Evolutionary conservation across 257 asterid species (phyloP), one percentile per base, ranked within the genome.

Genomic region (Penstemon newberryi): DNA sequence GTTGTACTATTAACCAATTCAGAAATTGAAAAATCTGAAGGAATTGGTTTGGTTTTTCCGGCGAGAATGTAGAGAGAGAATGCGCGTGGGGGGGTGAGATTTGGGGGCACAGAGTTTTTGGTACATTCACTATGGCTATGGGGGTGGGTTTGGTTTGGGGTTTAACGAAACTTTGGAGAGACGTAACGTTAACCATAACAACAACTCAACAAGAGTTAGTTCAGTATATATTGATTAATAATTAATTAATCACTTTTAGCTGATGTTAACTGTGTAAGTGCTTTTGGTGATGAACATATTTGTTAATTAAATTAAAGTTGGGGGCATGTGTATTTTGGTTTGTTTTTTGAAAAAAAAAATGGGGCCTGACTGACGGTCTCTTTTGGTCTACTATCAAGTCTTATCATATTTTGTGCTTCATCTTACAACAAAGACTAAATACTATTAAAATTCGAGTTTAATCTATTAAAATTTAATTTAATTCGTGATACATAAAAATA

Each of bases 111-210:
- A 63, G 70, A 70, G 78, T 73, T 50, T 59, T 74, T 74, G 57
- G 85, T 76, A 69, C 75, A 71, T 54, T 70, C 65, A 63, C 44
- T 66, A 2, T 25, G 2, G 33, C 3, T 25, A 25, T 51, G 45
- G 77, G 63, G 75, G 71, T 63, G 74, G 61, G 56, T 74, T 82
- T 70, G 61, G 56, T 74, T 82, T 70, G 87, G 87, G 84, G 79
- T 78, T 81, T 86, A 75, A 86, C 80, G 84, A 78, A 65, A 78
- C 83, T 83, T 75, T 80, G 83, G 82, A 77, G 73, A 76, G 77
- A 77, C 86, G 80, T 81, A 78, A 77, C 81, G 86, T 83, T 71
- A 73, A 78, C 78, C 81, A 57, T 75, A 70, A 51, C 39, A 67
- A 66, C 78, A 63, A 72, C 63, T 62, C 55, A 57, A 57, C 54